Percentiles rank a stretch among this genome's conserved stretches.
Conservation (phyloP, 2,329 filamentous ascomycete genomes). For the Pseudomassariella vexata region DNA sequence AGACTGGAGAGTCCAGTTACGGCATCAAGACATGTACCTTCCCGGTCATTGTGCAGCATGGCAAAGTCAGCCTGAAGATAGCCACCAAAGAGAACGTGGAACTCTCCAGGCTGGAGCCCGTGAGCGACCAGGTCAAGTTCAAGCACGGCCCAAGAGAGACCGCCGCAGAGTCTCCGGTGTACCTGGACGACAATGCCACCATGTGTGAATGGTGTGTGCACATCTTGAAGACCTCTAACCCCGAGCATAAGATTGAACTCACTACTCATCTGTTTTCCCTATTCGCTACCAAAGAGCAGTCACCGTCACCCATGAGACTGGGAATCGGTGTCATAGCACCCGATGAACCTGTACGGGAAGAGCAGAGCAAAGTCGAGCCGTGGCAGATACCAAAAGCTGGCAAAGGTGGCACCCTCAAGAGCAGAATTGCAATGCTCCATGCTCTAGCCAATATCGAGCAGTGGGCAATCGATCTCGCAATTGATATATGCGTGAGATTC, state of each 20-base stretch:
- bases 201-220: conserved; percentile 42
- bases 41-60: conserved; percentile 29
- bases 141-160: conserved; percentile 26
- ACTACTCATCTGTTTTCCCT: conserved; percentile 35
- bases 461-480: conserved; percentile 41
- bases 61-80: conserved; percentile 28
- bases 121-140: conserved; percentile 38
- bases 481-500: conserved; percentile 40
- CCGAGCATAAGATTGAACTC: conserved; percentile 40
- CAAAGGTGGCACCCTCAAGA: conserved; percentile 35
- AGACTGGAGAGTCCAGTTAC: conserved; percentile 41
- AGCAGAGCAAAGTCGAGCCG: conserved; percentile 30
- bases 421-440: conserved; percentile 38
- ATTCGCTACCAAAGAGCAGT: conserved; percentile 31
- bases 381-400: conserved; percentile 32
- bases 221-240: conserved; percentile 35
- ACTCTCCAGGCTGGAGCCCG: conserved; percentile 31
- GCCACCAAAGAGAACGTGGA: conserved; percentile 13
- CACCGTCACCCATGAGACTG: conserved; percentile 33
- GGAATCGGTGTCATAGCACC: conserved; percentile 30
- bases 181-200: conserved; percentile 32
- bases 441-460: conserved; percentile 41
- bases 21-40: conserved; percentile 41
- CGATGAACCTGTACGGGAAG: conserved; percentile 33
- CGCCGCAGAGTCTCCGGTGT: conserved; percentile 13